Base-by-base conservation (phyloP, 306 rosid species). In the Oxytropis ochrocephala region DNA sequence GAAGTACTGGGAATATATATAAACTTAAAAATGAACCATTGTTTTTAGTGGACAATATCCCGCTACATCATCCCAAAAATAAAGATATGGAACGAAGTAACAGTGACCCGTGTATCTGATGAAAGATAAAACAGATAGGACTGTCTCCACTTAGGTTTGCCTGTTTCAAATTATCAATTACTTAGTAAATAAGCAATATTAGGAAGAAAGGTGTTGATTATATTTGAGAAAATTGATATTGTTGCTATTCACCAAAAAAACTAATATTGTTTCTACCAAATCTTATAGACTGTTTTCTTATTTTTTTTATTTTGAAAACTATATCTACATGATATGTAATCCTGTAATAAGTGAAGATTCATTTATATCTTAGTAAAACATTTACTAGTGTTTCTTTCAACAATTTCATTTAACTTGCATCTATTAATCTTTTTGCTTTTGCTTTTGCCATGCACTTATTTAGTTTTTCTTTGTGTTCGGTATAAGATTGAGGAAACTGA, bases 401-500 rank as follows among this genome's bases (percentile, higher is more conserved):
- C 6, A 41, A 58, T 57, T 14, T 7, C 38, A 41, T 14, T 56
- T 70, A 46, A 30, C 11, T 9, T 12, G 4, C 12, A 4, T 16
- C 38, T 7, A 17, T 29, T 42, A 5, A 42, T 42, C 6, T 30
- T 57, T 33, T 46, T 11, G 12, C 4, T 21, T 39, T 62, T 10
- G 10, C 6, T 6, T 5, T 9, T 7, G 13, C n/a, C 69, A 64
- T 44, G 12, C 24, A 29, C 63, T 21, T 51, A 33, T 57, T 46
- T 17, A 64, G 6, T 12, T 64, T 63, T 42, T 55, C 27, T 6
- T 65, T 29, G 10, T 49, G 17, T 46, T 39, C 44, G 38, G 19
- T 62, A 9, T 50, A 83, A 90, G 92, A 68, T 86, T 67, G 82
- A 86, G 81, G 97, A 93, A 72, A 75, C 90, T 43, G 87, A 93